Percentiles rank a stretch among this genome's conserved stretches.
Conservation (phyloP, 345 rosid genomes). For the Camelina laxa region DNA sequence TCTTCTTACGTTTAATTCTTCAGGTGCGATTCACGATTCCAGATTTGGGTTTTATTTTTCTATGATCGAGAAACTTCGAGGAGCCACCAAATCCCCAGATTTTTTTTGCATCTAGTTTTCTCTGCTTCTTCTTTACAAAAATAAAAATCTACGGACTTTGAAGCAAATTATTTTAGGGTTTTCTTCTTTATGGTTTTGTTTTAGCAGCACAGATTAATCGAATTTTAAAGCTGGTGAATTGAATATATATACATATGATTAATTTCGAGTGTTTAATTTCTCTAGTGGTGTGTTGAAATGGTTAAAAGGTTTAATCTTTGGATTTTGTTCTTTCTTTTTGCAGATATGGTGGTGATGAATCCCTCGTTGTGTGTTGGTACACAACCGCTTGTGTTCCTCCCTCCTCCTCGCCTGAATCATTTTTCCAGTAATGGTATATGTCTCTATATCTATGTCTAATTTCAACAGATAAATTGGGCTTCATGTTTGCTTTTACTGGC, state of each 20-base stretch:
- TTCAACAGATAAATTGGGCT: background rate
- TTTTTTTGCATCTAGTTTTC: background rate
- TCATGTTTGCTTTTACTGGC: background rate
- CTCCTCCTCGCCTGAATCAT: constrained; percentile 33
- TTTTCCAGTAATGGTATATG: constrained; percentile 21
- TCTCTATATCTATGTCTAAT: background rate
- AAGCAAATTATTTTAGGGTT: no score
- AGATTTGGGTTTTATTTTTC: background rate
- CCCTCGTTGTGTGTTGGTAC: constrained; percentile 32
- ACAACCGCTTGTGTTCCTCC: constrained; percentile 11
- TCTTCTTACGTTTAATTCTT: background rate
- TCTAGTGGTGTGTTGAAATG: background rate
- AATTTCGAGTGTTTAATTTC: background rate
- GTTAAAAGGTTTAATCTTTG: background rate
- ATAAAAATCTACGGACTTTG: background rate
- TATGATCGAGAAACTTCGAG: constrained; percentile 17
- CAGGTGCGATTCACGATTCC: constrained; percentile 27
- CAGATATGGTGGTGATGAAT: constrained; percentile 38
- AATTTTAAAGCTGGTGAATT: no score
- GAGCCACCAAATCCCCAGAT: background rate
- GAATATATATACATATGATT: no score
- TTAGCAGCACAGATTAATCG: no score
- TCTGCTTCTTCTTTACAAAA: background rate
- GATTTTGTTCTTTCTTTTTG: background rate
- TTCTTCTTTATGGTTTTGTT: no score